phyloP scores from a whole-genome alignment of 352 stramenopile genomes.

The Phytophthora meadii region DNA sequence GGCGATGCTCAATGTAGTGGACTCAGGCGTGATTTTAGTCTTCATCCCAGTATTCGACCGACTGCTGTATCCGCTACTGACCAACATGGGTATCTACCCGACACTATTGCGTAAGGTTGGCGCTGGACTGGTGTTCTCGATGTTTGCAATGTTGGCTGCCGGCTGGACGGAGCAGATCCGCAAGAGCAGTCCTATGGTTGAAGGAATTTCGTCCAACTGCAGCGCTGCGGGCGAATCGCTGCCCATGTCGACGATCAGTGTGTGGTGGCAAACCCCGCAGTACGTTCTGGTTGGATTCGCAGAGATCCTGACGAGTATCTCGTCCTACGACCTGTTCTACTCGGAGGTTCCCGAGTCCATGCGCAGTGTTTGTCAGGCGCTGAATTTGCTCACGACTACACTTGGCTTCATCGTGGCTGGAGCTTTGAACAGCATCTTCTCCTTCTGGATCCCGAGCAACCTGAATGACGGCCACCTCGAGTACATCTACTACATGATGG shows the following conservation, averaged over 20 bases:
- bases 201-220: constrained; percentile 76
- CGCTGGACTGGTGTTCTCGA: constrained; percentile 79
- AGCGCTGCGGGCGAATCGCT: constrained; percentile 65
- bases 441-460: constrained; percentile 91
- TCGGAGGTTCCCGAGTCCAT: constrained; percentile 92
- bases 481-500: constrained; percentile 90
- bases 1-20: constrained; percentile 88
- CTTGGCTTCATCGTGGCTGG: constrained; percentile 88
- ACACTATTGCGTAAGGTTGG: constrained; percentile 91
- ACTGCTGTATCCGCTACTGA: constrained; percentile 81
- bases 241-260: constrained; percentile 81
- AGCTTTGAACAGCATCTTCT: constrained; percentile 89
- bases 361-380: constrained; percentile 90
- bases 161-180: constrained; percentile 78
- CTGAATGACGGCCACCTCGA: constrained; percentile 92
- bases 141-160: constrained; percentile 77
- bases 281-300: constrained; percentile 90
- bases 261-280: constrained; percentile 93
- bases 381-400: constrained; percentile 92
- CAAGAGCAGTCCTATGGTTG: constrained; percentile 59
- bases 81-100: constrained; percentile 66
- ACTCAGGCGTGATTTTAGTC: constrained; percentile 89
- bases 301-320: constrained; percentile 92
- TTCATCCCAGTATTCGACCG: constrained; percentile 92
- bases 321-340: constrained; percentile 93